Percentiles rank a stretch among this genome's conserved stretches.
phyloP scores from a whole-genome alignment of 2,329 filamentous ascomycete species.

The Chrysosporium queenslandicum region DNA sequence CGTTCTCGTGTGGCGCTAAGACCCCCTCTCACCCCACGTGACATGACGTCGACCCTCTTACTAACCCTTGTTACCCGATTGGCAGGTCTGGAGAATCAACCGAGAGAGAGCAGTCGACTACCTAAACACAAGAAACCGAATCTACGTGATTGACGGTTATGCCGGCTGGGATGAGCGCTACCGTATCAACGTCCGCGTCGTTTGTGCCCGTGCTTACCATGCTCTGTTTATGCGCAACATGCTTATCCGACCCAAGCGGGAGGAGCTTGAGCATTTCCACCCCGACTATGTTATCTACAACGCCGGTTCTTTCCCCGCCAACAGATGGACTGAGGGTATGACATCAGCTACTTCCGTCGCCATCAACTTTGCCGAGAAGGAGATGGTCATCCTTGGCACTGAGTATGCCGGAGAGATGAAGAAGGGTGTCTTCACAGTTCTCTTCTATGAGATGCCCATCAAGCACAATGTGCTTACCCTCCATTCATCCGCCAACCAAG shows the following conservation, averaged over 20 bases:
- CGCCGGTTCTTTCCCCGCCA: slow-evolving; percentile 94
- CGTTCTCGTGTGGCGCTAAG: slow-evolving; percentile 8
- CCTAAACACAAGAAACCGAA: slow-evolving; percentile 95
- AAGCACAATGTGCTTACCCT: slow-evolving; percentile 98
- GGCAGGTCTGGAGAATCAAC: slow-evolving; percentile 98
- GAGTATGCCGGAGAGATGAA: slow-evolving; percentile 98
- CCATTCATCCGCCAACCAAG: slow-evolving; percentile 97
- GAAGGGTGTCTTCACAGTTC: slow-evolving; percentile 96
- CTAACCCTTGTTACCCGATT: slow-evolving; percentile 22
- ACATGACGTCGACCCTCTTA: slow-evolving; percentile 23
- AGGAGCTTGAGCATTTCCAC: slow-evolving; percentile 95
- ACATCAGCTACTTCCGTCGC: slow-evolving; percentile 95
- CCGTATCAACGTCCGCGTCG: slow-evolving; percentile 91
- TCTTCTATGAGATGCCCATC: slow-evolving; percentile 99
- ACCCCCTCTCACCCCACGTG: slow-evolving; percentile 14
- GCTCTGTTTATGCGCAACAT: slow-evolving; percentile 99
- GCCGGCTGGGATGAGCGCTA: slow-evolving; percentile 99
- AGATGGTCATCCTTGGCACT: slow-evolving; percentile 99
- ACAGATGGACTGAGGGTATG: slow-evolving; percentile 97
- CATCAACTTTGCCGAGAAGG: slow-evolving; percentile 98
- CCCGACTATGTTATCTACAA: slow-evolving; percentile 99
- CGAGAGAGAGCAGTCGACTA: slow-evolving; percentile 97
- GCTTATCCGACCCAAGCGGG: slow-evolving; percentile 85
- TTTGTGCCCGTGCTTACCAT: slow-evolving; percentile 98
- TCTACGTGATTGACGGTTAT: slow-evolving; percentile 96